Conservation (phyloP, 768 basidiomycete species). For the Phanerochaete carnosa region DNA sequence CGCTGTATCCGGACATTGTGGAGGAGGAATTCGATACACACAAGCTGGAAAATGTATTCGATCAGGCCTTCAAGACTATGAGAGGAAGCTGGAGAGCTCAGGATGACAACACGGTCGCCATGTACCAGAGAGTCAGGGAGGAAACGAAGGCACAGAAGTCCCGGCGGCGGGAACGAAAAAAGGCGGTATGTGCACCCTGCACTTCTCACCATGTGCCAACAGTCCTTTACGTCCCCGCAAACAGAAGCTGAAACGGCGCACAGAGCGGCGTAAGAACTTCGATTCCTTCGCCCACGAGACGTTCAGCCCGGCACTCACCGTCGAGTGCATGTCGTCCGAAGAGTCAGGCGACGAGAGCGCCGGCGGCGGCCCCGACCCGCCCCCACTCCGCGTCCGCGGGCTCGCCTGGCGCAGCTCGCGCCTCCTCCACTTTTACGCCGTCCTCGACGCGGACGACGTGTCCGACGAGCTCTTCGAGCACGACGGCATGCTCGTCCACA, state of each 20-base stretch:
- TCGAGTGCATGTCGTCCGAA: conserved; percentile 81
- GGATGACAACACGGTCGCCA: conserved; percentile 43
- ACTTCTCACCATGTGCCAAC: background rate
- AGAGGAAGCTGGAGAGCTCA: conserved; percentile 66
- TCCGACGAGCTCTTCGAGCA: conserved; percentile 45
- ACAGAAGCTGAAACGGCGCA: conserved; percentile 69
- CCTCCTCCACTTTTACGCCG: conserved; percentile 54
- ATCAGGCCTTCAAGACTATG: conserved; percentile 67
- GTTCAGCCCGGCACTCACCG: conserved; percentile 68
- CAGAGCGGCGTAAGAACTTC: conserved; percentile 53
- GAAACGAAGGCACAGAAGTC: conserved; percentile 60
- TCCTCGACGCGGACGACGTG: conserved; percentile 42
- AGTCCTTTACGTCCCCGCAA: background rate
- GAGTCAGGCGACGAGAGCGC: conserved; percentile 60
- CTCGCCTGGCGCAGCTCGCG: conserved; percentile 67
- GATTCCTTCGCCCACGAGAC: conserved; percentile 53
- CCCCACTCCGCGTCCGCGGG: conserved; percentile 53
- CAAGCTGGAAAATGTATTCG: conserved; percentile 57
- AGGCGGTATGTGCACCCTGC: conserved; percentile 44
- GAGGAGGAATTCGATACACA: conserved; percentile 66
- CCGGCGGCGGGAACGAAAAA: conserved; percentile 57
- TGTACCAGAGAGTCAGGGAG: conserved; percentile 48
- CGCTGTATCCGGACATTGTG: conserved; percentile 58
- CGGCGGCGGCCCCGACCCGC: conserved; percentile 18
- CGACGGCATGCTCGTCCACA: conserved; percentile 27